Conservation (phyloP, 306 rosid genomes). For the Acacia acuminata region DNA sequence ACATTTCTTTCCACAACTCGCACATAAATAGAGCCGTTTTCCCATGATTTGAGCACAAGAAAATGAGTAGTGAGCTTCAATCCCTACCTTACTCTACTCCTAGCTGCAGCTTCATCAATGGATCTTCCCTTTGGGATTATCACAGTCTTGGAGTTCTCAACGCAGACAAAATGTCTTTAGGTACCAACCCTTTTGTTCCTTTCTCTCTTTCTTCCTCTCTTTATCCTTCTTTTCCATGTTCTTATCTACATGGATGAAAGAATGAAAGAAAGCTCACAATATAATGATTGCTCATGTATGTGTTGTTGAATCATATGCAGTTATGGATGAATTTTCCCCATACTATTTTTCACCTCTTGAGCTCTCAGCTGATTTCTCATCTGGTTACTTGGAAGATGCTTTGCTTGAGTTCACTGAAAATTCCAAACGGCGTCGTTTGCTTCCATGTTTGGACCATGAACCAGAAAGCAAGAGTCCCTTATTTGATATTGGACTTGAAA, state of each 20-base stretch:
- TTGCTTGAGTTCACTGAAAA: constrained; percentile 61
- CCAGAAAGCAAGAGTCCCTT: constrained; percentile 23
- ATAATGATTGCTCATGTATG: constrained; percentile 34
- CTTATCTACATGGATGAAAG: not conserved
- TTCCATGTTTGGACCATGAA: constrained; percentile 34
- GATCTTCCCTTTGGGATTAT: constrained; percentile 70
- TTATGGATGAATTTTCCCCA: constrained; percentile 55
- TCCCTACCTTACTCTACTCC: constrained; percentile 51
- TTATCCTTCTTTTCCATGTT: not conserved
- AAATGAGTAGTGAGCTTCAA: constrained; percentile 61
- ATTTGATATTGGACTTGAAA: constrained; percentile 29
- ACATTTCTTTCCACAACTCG: constrained; percentile 34
- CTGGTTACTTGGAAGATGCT: constrained; percentile 94
- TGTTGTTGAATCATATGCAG: constrained; percentile 30
- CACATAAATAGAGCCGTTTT: constrained; percentile 53
- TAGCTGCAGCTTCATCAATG: constrained; percentile 43
- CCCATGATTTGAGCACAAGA: constrained; percentile 36
- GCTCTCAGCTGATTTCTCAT: constrained; percentile 58
- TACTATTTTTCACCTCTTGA: constrained; percentile 45
- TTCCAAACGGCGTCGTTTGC: constrained; percentile 76
- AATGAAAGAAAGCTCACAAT: constrained; percentile 9
- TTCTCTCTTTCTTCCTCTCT: constrained; percentile 21
- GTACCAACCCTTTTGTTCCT: constrained; percentile 32
- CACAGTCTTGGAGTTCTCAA: constrained; percentile 69
- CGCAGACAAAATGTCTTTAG: constrained; percentile 63